These are phyloP conservation scores for Halophytophthora polymorphica DNA, from an alignment of 352 stramenopile species.

Conservation along the genomic window DNA sequence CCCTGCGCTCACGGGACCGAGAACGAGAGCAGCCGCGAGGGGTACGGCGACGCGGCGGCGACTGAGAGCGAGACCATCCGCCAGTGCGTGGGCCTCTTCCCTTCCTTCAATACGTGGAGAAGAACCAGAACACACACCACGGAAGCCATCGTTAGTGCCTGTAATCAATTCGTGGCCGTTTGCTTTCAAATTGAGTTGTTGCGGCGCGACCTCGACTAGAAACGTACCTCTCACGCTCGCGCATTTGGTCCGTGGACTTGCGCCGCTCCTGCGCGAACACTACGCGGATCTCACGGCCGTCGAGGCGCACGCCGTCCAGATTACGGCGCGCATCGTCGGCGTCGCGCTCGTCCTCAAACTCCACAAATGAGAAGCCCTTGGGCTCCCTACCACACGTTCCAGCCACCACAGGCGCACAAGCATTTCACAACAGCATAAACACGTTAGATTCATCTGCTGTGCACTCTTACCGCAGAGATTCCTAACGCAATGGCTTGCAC, in stretches of 20 bases:
- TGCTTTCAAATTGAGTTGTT: background rate
- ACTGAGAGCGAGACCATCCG: slow-evolving; percentile 32
- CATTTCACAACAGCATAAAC: slow-evolving; percentile 5
- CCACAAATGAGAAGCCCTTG: slow-evolving; percentile 96
- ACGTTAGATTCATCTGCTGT: slow-evolving; percentile 2
- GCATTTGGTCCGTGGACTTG: slow-evolving; percentile 95
- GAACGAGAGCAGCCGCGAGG: slow-evolving; percentile 42
- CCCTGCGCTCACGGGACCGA: slow-evolving; percentile 46
- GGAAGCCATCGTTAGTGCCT: background rate
- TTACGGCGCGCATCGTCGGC: slow-evolving; percentile 89
- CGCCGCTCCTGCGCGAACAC: slow-evolving; percentile 96
- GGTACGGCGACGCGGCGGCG: slow-evolving; percentile 21
- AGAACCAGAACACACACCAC: background rate
- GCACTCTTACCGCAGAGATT: background rate
- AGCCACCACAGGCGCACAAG: background rate
- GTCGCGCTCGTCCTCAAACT: slow-evolving; percentile 91
- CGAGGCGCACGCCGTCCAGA: slow-evolving; percentile 90
- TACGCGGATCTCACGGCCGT: slow-evolving; percentile 92
- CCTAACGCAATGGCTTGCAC: background rate
- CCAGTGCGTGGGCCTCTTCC: slow-evolving; percentile 19
- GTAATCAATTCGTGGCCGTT: slow-evolving; percentile 3
- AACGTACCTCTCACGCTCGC: slow-evolving; percentile 71
- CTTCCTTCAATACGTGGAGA: slow-evolving; percentile 11
- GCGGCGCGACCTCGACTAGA: background rate
- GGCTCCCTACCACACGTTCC: slow-evolving; percentile 47